Base-by-base conservation (phyloP, 768 basidiomycete species). In the Coprinellus micaceus region DNA sequence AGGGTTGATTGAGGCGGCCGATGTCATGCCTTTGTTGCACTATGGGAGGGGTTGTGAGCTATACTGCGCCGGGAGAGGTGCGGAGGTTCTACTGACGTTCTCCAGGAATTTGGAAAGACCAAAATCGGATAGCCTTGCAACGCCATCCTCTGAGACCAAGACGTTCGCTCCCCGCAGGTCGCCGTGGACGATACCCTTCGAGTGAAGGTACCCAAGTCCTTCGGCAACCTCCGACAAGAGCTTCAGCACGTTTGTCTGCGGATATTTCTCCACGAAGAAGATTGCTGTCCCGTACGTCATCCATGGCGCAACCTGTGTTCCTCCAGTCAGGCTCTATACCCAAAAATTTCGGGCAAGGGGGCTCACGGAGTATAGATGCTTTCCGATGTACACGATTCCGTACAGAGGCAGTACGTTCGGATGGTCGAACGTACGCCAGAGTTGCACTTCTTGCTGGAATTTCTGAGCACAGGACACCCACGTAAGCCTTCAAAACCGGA, bases 141-240 rank as follows among this genome's bases (percentile, higher is more conserved):
- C 63, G 9, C 74, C 74, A 26, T 70, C 62, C 13, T 66, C 64
- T 10, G 71, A 71, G 17, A 82, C 74, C 49, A 80, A 60, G 30
- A 81, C 66, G 58, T 79, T 81, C 36, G 72, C 71, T 24, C 69
- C 75, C 53, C 74, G 69, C 25, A 78, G 68, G 58, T 78, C 74
- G 7, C 77, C 77, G 59, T 78, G 75, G 21, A 76, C 65, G 33
- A 76, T 73, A 17, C 61, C 62, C 55, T 71, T 63, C 5, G 58
- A 46, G 57, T 78, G 77, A 9, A 78, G 64, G 59, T 76, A 77
- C 55, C 72, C 73, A 17, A 78, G 63, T 19, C 76, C 77, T 40
- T 69, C 64, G 33, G 74, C 74, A 43, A 71, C 67, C 45, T 77
- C 74, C 45, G 56, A 61, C 26, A 78, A 61, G n/a, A 80, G 58